Base-by-base conservation (phyloP, 768 basidiomycete species). In the Pleurotus ostreatus region DNA sequence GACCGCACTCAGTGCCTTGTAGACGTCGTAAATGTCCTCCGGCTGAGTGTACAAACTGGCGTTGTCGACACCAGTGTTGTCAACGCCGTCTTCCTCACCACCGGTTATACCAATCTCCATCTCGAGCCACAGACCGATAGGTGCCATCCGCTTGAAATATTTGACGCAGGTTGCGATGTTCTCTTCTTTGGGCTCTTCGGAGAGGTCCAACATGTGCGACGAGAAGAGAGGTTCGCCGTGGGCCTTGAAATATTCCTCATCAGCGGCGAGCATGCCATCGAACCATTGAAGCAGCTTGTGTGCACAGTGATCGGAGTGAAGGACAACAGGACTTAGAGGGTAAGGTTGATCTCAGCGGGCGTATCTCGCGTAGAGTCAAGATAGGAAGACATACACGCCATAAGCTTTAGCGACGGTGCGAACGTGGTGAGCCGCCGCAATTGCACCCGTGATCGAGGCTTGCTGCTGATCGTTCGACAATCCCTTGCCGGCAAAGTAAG, bases 81-180 rank as follows among this genome's bases (percentile, higher is more conserved):
- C 96, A 48, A 99, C 97, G 69, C 97, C 96, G 68, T 98, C 97
- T 72, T 99, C 97, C 73, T 99, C 97, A 65, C 97, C 97, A 67
- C 97, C 97, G 49, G 97, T 99, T 74, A 99, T 98, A 67, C 97
- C 97, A 70, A 99, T 99, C 76, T 99, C 97, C 97, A 99, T 99
- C 83, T 99, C 97, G 71, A 99, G 92, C 93, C 93, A 99, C 59
- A 92, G 75, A 51, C 91, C 89, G 67, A 98, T 72, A 59, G 88
- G 84, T 2, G 91, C 89, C 94, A 98, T 90, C 68, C 92, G 92
- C 75, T 86, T 81, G 74, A 98, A 96, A 82, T 99, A 99, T 69
- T 93, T 83, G 57, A 78, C 93, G 71, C 97, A 98, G 53, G 79
- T 92, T 43, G 80, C 86, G 69, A 98, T 99, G 80, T 98, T 99